Conservation (phyloP, 768 basidiomycete species). For the Postia placenta region DNA sequence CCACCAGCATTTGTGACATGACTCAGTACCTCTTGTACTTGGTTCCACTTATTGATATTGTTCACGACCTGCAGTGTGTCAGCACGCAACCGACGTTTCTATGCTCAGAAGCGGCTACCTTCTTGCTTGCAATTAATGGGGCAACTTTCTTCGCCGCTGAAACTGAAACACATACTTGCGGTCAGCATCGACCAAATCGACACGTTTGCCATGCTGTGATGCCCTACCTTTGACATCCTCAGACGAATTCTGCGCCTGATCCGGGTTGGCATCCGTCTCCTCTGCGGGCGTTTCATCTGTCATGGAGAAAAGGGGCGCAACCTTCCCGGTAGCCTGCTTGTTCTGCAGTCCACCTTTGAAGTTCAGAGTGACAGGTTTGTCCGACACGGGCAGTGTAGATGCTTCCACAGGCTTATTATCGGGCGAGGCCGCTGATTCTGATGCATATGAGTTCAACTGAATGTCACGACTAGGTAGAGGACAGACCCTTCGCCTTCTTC, state of each 20-base stretch:
- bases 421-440: background rate
- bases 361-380: constrained; percentile 76
- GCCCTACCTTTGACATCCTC: constrained; percentile 48
- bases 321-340: constrained; percentile 16
- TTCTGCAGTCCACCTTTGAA: constrained; percentile 37
- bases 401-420: constrained; percentile 36
- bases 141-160: constrained; percentile 63
- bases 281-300: constrained; percentile 41
- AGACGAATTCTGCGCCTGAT: constrained; percentile 22
- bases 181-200: too few species aligned
- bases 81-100: background rate
- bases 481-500: constrained; percentile 50
- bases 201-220: too few species aligned
- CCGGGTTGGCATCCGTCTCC: constrained; percentile 25
- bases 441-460: too few species aligned
- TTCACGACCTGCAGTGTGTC: constrained; percentile 29
- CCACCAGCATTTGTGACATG: constrained; percentile 16
- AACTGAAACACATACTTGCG: constrained; percentile 31
- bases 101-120: constrained; percentile 37
- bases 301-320: constrained; percentile 49
- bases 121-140: constrained; percentile 79
- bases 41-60: constrained; percentile 97
- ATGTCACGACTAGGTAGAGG: too few species aligned
- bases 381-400: constrained; percentile 64
- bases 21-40: constrained; percentile 82